These are phyloP conservation scores for Lathyrus aphaca DNA, from an alignment of 306 rosid genomes.

Conservation along the genomic window DNA sequence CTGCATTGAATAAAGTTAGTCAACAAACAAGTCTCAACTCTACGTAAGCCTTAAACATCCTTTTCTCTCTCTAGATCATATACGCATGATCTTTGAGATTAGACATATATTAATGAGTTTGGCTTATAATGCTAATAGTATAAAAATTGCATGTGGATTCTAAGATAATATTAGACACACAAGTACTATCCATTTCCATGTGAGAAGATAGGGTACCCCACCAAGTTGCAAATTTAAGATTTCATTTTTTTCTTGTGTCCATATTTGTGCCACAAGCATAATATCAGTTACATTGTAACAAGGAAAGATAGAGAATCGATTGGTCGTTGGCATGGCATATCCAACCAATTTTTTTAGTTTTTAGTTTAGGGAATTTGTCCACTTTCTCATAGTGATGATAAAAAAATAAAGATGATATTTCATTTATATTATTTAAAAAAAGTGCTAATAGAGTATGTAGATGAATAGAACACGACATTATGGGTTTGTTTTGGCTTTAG, in stretches of 20 bases:
- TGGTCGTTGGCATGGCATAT: conserved; percentile 17
- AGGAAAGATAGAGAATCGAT: background rate
- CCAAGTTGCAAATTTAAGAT: background rate
- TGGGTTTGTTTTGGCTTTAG: conserved; percentile 25
- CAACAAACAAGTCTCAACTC: conserved; percentile 28
- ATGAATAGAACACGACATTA: conserved; percentile 1
- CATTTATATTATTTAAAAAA: background rate
- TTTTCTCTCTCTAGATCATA: background rate
- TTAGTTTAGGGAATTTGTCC: background rate
- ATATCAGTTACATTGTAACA: background rate
- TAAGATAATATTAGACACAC: conserved; percentile 33
- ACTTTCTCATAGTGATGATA: background rate
- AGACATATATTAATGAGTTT: conserved; percentile 21
- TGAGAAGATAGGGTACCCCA: conserved; percentile 43
- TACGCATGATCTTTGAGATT: conserved; percentile 47
- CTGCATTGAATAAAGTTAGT: conserved; percentile 33
- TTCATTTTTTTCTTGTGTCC: background rate
- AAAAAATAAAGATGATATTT: background rate
- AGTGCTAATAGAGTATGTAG: background rate
- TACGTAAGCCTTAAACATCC: background rate
- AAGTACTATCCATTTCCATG: conserved; percentile 38
- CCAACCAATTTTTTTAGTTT: conserved; percentile 11
- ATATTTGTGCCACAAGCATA: background rate
- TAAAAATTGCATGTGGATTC: conserved; percentile 41
- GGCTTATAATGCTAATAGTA: conserved; percentile 24